Evolutionary conservation across 2,329 filamentous ascomycete genomes (phyloP), one percentile per base, ranked within the genome.

Genomic region (Colletotrichum lupini): DNA sequence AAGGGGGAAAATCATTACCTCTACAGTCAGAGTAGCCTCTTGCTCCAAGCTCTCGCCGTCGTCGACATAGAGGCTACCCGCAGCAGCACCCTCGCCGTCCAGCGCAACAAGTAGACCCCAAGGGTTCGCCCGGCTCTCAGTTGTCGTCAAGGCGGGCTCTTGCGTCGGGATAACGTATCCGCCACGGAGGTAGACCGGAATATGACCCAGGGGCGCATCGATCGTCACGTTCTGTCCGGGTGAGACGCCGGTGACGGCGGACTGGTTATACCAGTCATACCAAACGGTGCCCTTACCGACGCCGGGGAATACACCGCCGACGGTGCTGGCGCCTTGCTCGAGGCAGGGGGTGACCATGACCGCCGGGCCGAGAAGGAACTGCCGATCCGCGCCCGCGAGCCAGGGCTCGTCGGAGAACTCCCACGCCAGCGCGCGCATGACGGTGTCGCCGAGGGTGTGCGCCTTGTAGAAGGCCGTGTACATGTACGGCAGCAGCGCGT

Each of bases 181-280:
- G 28, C 93, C 93, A 14, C 93, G 89, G 22, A 95, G 80, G 77
- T 88, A 93, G 1, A 95, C 88, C 0, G 93, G 93, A 52, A 95
- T 95, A 77, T 95, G 72, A 8, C 74, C 77, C 11, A 78, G 57
- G 3, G 77, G 76, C 1, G 77, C 77, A 5, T 62, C 53, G 19
- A 77, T 61, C 3, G 71, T 76, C n/a, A 75, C 67, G 9, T 74
- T 70, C 26, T 74, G 85, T 22, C 83, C 84, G n/a, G 83, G 87
- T 74, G 73, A 58, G 7, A 83, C 80, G 5, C 77, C 79, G 1
- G 76, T 74, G 11, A 94, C 84, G 0, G 85, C 85, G 0, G 85
- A 86, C 63, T 91, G 89, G n/a, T 88, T 92, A 81, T 95, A 95
- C 92, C 93, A 95, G 80, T 95, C 93, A 77, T 95, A 95, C 91